Base-by-base conservation (phyloP, 1,139 yeast genomes). In the Kodamaea suecica region DNA sequence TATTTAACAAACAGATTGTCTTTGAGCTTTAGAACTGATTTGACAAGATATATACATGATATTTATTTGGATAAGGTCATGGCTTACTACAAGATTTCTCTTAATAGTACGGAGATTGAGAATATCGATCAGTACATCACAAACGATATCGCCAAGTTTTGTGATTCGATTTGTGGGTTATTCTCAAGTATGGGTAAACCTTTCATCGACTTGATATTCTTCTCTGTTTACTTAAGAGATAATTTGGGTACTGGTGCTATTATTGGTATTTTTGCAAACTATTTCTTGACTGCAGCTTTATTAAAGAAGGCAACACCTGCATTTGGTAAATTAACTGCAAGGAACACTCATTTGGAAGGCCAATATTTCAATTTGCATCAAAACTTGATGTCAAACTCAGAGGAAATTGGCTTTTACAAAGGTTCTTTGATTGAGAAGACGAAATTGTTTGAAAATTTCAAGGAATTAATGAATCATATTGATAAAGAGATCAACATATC, bases 131-230 rank as follows among this genome's bases (percentile, higher is more conserved):
- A 84, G 58, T 88, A 84, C 49, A 84, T 90, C 42, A 84, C 97
- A 3, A 83, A 84, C 39, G 97, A 90, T 59, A 76, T 90, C 30
- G 74, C 85, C 19, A 76, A 82, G 53, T 90, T 90, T 59, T 80
- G 92, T 52, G 88, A 81, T 49, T 80, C 95, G 0, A 77, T 88
- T 21, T 84, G 95, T 34, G 80, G 92, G 1, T 72, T 90, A 36
- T 87, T 87, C 56, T 84, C 96, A 4, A 84, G 81, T 50, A 78
- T 88, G 66, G 97, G 97, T 33, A 90, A 90, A 57, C 97, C 97
- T 15, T 74, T 85, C 37, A 84, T 88, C 39, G 97, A 90, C 57
- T 66, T 90, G 52, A 72, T 86, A n/a, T 82, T 90, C 51, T 90
- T 90, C 61, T 79, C 95, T 0, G 77, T 84, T 24, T 94, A 90